phyloP scores from a whole-genome alignment of 495 filamentous ascomycete genomes.

The Penicillium dipodomyicola region DNA sequence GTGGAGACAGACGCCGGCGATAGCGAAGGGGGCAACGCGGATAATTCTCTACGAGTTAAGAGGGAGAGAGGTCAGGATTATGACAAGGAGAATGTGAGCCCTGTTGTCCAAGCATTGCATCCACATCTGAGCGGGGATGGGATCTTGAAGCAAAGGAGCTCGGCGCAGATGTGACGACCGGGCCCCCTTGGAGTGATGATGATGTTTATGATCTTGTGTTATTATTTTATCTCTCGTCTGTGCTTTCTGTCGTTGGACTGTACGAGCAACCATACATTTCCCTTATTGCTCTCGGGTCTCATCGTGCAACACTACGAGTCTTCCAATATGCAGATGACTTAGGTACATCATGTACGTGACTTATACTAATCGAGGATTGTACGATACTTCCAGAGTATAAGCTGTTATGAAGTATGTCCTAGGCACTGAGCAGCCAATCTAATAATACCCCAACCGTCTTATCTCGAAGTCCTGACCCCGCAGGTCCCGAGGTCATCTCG shows the following conservation, averaged over 20 bases:
- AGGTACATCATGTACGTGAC: not conserved
- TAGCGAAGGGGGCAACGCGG: not conserved
- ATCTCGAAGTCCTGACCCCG: not conserved
- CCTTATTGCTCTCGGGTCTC: not conserved
- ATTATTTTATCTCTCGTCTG: not conserved
- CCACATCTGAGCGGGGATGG: conserved; percentile 13
- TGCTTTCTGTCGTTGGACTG: not conserved
- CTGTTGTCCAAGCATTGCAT: not conserved
- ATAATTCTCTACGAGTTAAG: not conserved
- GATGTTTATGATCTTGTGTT: conserved; percentile 8
- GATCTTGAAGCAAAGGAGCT: conserved; percentile 16
- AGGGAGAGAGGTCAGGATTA: not conserved
- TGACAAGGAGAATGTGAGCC: conserved; percentile 16
- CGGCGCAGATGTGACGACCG: conserved; percentile 13
- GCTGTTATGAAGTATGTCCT: not conserved
- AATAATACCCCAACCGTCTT: not conserved
- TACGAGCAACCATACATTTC: not conserved
- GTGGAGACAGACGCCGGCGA: conserved; percentile 17
- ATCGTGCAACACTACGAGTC: not conserved
- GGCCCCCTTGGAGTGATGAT: conserved; percentile 1
- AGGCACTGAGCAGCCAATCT: not conserved
- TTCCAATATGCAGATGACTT: not conserved
- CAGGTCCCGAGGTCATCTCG: not conserved
- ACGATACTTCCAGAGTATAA: not conserved
- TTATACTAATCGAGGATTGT: not conserved